These are phyloP conservation scores for Rhododendron mucronatum DNA, from an alignment of 148 eudicot species.

Conservation along the genomic window DNA sequence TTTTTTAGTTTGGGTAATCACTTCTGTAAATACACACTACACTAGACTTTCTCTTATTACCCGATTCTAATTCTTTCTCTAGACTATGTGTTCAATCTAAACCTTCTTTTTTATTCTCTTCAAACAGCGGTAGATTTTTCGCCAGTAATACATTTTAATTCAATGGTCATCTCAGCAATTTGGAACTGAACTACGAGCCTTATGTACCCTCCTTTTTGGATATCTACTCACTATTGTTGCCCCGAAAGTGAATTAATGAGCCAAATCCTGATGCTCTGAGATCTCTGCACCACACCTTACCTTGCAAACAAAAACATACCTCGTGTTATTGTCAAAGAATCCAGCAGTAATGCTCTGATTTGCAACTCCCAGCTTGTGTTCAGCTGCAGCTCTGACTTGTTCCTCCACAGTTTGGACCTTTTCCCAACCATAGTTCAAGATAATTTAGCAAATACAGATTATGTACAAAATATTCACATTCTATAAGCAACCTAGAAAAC, in stretches of 20 bases:
- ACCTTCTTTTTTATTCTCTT: neutral
- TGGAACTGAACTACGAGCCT: neutral
- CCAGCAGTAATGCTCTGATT: slow-evolving; percentile 99
- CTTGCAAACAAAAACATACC: slow-evolving; percentile 32
- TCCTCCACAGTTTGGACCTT: slow-evolving; percentile 94
- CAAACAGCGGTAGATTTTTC: neutral
- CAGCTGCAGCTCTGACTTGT: slow-evolving; percentile 98
- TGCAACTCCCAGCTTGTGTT: slow-evolving; percentile 99
- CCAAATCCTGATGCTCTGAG: neutral
- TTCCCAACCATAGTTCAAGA: slow-evolving; percentile 5
- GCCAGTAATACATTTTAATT: neutral
- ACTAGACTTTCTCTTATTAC: neutral
- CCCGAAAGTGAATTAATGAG: neutral
- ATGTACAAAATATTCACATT: neutral
- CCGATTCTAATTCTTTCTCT: neutral
- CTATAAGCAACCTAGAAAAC: neutral
- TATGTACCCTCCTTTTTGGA: neutral
- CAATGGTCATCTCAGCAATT: neutral
- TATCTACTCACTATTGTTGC: neutral
- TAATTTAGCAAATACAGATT: neutral
- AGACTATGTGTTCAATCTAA: neutral
- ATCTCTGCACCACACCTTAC: neutral
- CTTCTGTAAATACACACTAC: neutral
- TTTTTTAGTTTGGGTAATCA: neutral
- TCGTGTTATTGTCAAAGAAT: slow-evolving; percentile 95